Evolutionary conservation across 2,329 filamentous ascomycete genomes (phyloP), one percentile per base, ranked within the genome.

Genomic region (Myriosclerotinia scirpicola): DNA sequence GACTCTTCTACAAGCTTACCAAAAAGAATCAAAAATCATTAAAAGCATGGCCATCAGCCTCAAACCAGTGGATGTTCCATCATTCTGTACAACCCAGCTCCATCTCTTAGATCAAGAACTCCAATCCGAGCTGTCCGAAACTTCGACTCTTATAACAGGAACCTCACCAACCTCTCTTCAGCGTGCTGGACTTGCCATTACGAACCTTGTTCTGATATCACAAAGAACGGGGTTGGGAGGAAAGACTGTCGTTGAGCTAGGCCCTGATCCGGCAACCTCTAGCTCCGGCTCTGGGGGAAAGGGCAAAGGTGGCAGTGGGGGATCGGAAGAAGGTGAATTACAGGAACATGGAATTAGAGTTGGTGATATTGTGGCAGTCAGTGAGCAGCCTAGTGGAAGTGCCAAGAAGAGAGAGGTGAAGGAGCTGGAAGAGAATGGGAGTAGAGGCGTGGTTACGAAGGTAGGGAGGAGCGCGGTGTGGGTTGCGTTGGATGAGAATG

Each of bases 221-320:
- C 90, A 91, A 75, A 89, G 93, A 40, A 99, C 95, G 0, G 95
- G 95, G 0, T 82, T 97, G 48, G 95, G 93, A 20, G 95, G 95
- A n/a, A 91, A 92, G 70, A 92, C 91, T 0, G 90, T 99, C 1
- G 81, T 97, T 4, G 93, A 97, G 77, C 86, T 99, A 7, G 80
- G 80, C 20, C 81, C 87, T 0, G 94, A 97, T 74, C 79, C 85
- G n/a, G 90, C 92, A 0, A 82, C 85, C 5, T 78, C 79, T 5
- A 34, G 36, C 20, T 59, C 54, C 4, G 54, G 54, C 34, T 26
- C 58, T 14, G 58, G 17, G 34, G 53, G 46, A 22, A 65, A 42
- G 38, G 40, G 58, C 4, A 60, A 38, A 67, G 60, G 61, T 22
- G 67, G 61, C 22, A 66, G 72, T 22, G 78, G 80, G 1, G 85